phyloP scores from a whole-genome alignment of 495 filamentous ascomycete species.

The Penicillium odoratum region DNA sequence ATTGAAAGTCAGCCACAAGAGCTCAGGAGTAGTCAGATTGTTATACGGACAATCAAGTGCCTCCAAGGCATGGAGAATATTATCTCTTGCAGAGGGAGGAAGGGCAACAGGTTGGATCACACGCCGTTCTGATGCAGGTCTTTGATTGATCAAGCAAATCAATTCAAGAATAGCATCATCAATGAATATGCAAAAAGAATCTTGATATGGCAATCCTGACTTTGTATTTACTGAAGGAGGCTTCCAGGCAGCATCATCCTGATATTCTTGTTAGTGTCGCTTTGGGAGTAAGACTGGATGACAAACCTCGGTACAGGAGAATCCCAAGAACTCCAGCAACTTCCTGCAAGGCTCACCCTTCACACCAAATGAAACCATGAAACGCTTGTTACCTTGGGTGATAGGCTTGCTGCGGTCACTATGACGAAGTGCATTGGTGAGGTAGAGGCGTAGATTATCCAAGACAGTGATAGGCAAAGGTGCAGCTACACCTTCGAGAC shows the following conservation, averaged over 20 bases:
- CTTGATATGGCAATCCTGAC: slow-evolving; percentile 42
- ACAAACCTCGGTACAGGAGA: slow-evolving; percentile 42
- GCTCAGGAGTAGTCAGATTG: neutral
- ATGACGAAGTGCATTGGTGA: slow-evolving; percentile 59
- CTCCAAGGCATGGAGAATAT: slow-evolving; percentile 48
- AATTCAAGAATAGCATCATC: slow-evolving; percentile 59
- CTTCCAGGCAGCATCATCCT: slow-evolving; percentile 45
- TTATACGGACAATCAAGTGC: slow-evolving; percentile 47
- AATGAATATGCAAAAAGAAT: slow-evolving; percentile 48
- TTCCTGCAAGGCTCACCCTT: slow-evolving; percentile 56
- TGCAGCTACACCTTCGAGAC: slow-evolving; percentile 53
- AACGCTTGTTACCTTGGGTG: slow-evolving; percentile 68
- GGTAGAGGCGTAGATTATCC: slow-evolving; percentile 58
- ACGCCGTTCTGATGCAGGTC: slow-evolving; percentile 46
- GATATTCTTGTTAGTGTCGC: slow-evolving; percentile 15
- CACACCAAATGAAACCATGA: slow-evolving; percentile 64
- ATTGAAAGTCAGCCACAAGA: slow-evolving; percentile 3
- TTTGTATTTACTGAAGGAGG: slow-evolving; percentile 43
- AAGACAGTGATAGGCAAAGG: slow-evolving; percentile 52
- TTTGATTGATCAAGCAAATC: slow-evolving; percentile 42
- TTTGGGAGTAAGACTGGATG: neutral
- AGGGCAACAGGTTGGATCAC: slow-evolving; percentile 32
- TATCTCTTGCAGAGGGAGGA: slow-evolving; percentile 32
- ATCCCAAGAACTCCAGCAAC: slow-evolving; percentile 64
- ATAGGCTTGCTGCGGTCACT: slow-evolving; percentile 52